Evolutionary conservation across 495 filamentous ascomycete species (phyloP).

Genomic region (Annulohypoxylon moriforme): DNA sequence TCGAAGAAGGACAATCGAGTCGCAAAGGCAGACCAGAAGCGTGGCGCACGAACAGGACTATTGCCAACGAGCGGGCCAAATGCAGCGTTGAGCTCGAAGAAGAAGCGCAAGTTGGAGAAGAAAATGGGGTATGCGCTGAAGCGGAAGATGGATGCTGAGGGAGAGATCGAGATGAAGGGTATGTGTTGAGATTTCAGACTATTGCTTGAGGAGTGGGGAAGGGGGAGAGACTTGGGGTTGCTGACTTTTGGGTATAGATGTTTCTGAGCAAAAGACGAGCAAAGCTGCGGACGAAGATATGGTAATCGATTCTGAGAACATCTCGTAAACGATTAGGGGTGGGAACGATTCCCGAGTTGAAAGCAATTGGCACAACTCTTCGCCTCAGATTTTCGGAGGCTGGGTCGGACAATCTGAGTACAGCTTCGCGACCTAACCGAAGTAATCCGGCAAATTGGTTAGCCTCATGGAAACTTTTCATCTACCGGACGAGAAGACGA

Average conservation of each 20-base stretch:
- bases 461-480: not conserved
- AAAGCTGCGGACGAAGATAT: conserved; percentile 27
- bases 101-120: conserved; percentile 57
- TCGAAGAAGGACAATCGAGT: conserved; percentile 36
- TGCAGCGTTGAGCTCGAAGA: conserved; percentile 54
- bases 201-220: too few species aligned
- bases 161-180: conserved; percentile 57
- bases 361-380: not conserved
- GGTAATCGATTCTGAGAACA: conserved; percentile 40
- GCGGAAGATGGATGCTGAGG: conserved; percentile 55
- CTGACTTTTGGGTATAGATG: conserved; percentile 25
- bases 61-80: conserved; percentile 58
- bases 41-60: conserved; percentile 54
- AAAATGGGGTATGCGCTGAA: conserved; percentile 53
- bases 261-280: conserved; percentile 7
- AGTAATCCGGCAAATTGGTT: not conserved
- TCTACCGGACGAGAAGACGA: too few species aligned
- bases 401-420: not conserved
- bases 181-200: conserved; percentile 18
- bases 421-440: not conserved
- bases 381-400: not conserved
- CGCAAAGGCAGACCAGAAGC: conserved; percentile 48
- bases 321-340: conserved; percentile 20
- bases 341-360: not conserved
- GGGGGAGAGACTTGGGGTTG: not conserved